Percentiles rank a stretch among this genome's conserved stretches.
phyloP scores from a whole-genome alignment of 2,329 filamentous ascomycete species.

The Fusarium sp. region DNA sequence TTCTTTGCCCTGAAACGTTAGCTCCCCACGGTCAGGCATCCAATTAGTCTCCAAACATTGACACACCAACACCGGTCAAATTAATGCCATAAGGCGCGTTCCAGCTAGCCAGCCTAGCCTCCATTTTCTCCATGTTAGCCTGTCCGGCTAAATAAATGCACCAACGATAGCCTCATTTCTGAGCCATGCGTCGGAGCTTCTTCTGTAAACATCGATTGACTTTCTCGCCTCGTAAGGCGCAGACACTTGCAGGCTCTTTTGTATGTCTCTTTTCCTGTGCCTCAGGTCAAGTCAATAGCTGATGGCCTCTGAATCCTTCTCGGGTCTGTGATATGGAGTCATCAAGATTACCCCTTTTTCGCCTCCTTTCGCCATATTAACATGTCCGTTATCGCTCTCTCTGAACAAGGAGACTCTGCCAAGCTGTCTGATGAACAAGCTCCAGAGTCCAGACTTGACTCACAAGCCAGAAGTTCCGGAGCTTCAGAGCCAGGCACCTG shows the following conservation, averaged over 20 bases:
- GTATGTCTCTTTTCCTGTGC: not conserved
- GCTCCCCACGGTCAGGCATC: not conserved
- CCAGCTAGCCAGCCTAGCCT: not conserved
- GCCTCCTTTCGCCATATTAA: not conserved
- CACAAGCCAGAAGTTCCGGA: not conserved
- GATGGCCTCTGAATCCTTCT: not conserved
- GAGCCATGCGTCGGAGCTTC: not conserved
- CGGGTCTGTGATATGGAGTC: not conserved
- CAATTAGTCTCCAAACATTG: not conserved
- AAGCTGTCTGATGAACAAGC: not conserved
- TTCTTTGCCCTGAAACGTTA: constrained; percentile 3
- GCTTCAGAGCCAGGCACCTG: not conserved
- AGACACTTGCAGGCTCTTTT: not conserved
- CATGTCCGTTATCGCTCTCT: not conserved
- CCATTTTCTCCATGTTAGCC: not conserved
- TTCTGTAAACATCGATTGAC: not conserved
- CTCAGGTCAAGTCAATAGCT: not conserved
- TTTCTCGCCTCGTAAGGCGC: not conserved
- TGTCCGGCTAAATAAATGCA: constrained; percentile 11
- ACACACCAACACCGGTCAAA: not conserved
- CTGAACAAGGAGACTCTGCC: not conserved
- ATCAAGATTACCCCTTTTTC: not conserved
- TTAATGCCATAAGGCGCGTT: not conserved
- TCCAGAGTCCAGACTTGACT: not conserved
- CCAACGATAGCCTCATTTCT: not conserved